Conservation (phyloP, 1,284 basidiomycete genomes). For the Athelia psychrophila region DNA sequence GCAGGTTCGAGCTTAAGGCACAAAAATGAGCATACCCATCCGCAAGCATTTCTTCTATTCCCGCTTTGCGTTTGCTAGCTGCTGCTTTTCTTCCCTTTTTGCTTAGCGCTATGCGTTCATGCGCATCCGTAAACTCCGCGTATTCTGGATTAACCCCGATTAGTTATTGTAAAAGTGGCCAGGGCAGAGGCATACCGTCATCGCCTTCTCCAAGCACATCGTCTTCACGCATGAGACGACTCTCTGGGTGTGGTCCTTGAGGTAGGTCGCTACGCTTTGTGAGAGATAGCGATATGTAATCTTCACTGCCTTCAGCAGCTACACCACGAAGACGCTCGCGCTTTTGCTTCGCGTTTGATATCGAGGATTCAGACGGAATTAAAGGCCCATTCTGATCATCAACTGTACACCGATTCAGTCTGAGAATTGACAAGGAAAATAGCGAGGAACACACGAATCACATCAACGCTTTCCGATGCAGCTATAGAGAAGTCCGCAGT, state of each 20-base stretch:
- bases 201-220: conserved; percentile 93
- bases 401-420: not conserved
- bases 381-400: conserved; percentile 31
- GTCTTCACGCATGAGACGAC: conserved; percentile 85
- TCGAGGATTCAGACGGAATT: conserved; percentile 77
- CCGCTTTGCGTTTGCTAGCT: conserved; percentile 65
- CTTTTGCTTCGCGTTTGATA: conserved; percentile 77
- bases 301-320: conserved; percentile 51
- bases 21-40: conserved; percentile 62
- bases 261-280: conserved; percentile 48
- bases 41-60: conserved; percentile 85
- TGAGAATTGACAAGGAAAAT: not conserved
- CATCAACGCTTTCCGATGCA: conserved; percentile 22
- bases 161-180: conserved; percentile 7
- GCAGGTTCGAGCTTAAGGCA: conserved; percentile 5
- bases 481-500: conserved; percentile 27
- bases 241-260: conserved; percentile 86
- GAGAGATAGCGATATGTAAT: conserved; percentile 83
- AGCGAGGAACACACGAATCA: conserved; percentile 32
- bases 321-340: conserved; percentile 60
- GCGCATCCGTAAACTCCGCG: conserved; percentile 87
- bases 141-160: conserved; percentile 52
- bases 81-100: conserved; percentile 82
- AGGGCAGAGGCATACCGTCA: conserved; percentile 61
- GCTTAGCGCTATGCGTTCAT: conserved; percentile 83